A percentile compares a stretch with the other conserved stretches of the same genome.
phyloP scores from a whole-genome alignment of 345 rosid species.

The Eucalyptus regnans region DNA sequence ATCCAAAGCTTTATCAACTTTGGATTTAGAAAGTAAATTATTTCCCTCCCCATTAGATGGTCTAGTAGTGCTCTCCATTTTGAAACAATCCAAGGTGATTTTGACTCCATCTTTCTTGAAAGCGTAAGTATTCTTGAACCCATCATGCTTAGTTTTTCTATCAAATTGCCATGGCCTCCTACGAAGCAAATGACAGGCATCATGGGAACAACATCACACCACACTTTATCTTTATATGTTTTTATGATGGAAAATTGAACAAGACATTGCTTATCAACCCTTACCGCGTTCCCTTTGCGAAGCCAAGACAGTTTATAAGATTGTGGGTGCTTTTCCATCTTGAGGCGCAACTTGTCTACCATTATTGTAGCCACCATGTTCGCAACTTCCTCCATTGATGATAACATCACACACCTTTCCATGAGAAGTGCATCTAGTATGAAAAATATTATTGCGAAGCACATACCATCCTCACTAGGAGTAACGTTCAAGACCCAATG shows the following conservation, averaged over 20 bases:
- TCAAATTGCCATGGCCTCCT: not conserved
- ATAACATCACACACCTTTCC: not conserved
- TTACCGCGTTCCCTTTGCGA: not conserved
- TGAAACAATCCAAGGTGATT: not conserved
- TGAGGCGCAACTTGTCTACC: not conserved
- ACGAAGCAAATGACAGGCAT: not conserved
- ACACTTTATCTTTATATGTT: not conserved
- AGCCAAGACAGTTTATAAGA: not conserved
- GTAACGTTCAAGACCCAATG: not conserved
- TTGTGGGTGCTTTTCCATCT: not conserved
- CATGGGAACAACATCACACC: not conserved
- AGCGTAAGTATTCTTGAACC: not conserved
- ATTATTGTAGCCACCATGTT: not conserved
- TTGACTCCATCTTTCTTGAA: not conserved
- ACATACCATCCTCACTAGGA: not conserved
- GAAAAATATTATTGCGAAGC: not conserved
- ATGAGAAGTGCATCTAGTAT: not conserved
- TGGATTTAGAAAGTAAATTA: not conserved
- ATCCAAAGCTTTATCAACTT: not conserved
- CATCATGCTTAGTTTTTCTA: not conserved
- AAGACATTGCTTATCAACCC: not conserved
- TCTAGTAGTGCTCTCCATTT: not conserved
- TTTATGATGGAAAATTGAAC: not conserved
- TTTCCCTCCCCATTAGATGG: not conserved
- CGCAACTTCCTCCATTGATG: not conserved